Evolutionary conservation across 139 green algal genomes (phyloP), one percentile per base, ranked within the genome.

Genomic region (Edaphochlamys debaryana): DNA sequence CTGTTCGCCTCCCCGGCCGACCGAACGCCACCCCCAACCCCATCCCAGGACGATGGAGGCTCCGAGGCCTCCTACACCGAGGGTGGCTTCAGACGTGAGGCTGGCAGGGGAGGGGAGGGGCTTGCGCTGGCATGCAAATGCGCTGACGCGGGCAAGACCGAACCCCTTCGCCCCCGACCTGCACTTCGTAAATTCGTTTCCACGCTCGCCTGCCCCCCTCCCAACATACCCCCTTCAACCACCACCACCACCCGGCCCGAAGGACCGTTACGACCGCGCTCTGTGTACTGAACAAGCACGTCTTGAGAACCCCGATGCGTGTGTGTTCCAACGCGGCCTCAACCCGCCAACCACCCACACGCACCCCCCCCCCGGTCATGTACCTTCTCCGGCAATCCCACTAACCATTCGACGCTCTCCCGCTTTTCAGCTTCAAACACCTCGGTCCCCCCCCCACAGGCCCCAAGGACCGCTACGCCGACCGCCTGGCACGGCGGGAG

Each of bases 401-500:
- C n/a, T n/a, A n/a, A n/a, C n/a, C n/a, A n/a, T n/a, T n/a, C n/a
- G n/a, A n/a, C n/a, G n/a, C n/a, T n/a, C n/a, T n/a, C n/a, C n/a
- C n/a, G n/a, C n/a, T n/a, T n/a, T n/a, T n/a, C n/a, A n/a, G n/a
- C n/a, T n/a, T n/a, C n/a, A n/a, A n/a, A n/a, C n/a, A n/a, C n/a
- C n/a, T n/a, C n/a, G n/a, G n/a, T n/a, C 4, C 20, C 3, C 23
- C 38, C 25, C 22, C 38, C 25, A 15, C 76, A 82, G 76, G 17
- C 1, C 42, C 32, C 20, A 20, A 34, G 25, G 78, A 84, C 50
- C 78, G 78, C 41, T 84, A 84, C 48, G 66, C 78, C 11, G 78
- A 68, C 41, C 78, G 78, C 3, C 0, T 32, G 2, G 78, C 78
- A 0, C 32, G 66, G 48, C 64, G 66, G 13, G 67, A 30, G 3